phyloP scores from a whole-genome alignment of 139 green algal genomes.

The Chara braunii region DNA sequence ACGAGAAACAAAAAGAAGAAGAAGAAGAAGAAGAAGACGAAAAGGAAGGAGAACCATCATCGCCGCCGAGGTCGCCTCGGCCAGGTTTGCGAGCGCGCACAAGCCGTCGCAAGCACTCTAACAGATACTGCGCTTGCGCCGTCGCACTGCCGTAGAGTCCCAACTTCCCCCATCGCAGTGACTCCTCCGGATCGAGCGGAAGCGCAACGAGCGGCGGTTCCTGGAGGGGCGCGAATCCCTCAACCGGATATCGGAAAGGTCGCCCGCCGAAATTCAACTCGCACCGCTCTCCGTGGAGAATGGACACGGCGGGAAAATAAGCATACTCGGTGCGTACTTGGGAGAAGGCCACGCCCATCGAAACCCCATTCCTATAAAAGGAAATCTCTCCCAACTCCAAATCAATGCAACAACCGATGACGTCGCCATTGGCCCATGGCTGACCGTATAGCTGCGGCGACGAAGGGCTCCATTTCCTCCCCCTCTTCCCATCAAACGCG shows the following conservation, averaged over 20 bases:
- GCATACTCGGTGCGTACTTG: slow-evolving; percentile 50
- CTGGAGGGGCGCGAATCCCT: slow-evolving; percentile 65
- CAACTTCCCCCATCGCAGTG: not conserved
- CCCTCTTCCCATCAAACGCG: slow-evolving; percentile 73
- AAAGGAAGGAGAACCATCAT: too few relatives aligned
- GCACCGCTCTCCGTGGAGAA: slow-evolving; percentile 68
- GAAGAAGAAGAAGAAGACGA: too few relatives aligned
- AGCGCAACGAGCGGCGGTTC: too few relatives aligned
- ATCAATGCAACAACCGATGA: slow-evolving; percentile 80
- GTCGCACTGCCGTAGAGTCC: not conserved
- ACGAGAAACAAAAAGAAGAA: too few relatives aligned
- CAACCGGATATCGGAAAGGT: slow-evolving; percentile 65
- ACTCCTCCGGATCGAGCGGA: too few relatives aligned
- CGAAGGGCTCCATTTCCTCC: slow-evolving; percentile 72
- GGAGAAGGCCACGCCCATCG: slow-evolving; percentile 70
- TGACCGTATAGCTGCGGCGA: slow-evolving; percentile 70
- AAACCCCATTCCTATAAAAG: slow-evolving; percentile 73
- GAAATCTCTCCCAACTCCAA: slow-evolving; percentile 63
- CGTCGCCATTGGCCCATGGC: slow-evolving; percentile 64
- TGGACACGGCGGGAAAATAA: slow-evolving; percentile 74
- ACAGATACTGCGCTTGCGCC: slow-evolving; percentile 45
- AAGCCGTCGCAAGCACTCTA: slow-evolving; percentile 53
- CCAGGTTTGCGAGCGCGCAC: too few relatives aligned
- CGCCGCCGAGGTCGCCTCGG: too few relatives aligned
- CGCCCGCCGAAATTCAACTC: slow-evolving; percentile 69